Evolutionary conservation across 805 yeast species (phyloP).

Genomic region (Hemisphaericaspora nanyangensis): DNA sequence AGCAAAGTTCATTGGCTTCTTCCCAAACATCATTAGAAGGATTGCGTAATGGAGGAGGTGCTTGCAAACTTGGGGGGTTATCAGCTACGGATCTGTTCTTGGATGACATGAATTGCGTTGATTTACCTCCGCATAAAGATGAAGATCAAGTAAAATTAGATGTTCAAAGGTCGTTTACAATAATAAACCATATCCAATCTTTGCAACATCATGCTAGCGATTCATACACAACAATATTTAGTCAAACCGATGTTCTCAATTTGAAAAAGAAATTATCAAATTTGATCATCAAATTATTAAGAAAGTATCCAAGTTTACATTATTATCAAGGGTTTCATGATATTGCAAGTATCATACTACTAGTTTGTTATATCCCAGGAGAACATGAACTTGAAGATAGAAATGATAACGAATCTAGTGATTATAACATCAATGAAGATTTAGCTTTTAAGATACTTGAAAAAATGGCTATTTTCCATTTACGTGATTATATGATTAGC

Average conservation of each 20-base stretch:
- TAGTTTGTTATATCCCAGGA: conserved; percentile 38
- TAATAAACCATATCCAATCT: conserved; percentile 27
- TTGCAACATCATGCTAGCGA: conserved; percentile 15
- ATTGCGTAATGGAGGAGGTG: background rate
- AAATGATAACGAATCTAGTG: conserved; percentile 4
- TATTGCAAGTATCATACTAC: conserved; percentile 61
- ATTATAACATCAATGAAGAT: conserved; percentile 19
- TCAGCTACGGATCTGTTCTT: conserved; percentile 12
- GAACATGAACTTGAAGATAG: conserved; percentile 13
- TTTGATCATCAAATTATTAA: conserved; percentile 51
- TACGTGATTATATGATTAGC: conserved; percentile 84
- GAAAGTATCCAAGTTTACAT: conserved; percentile 56
- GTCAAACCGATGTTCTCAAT: conserved; percentile 23
- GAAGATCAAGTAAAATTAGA: conserved; percentile 80
- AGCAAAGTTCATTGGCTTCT: background rate
- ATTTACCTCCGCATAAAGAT: conserved; percentile 55
- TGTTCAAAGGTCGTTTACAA: conserved; percentile 64
- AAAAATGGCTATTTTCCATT: conserved; percentile 51
- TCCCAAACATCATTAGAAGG: background rate
- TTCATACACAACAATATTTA: conserved; percentile 32
- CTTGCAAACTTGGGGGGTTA: conserved; percentile 3
- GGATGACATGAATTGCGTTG: conserved; percentile 19
- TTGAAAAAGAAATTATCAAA: conserved; percentile 39
- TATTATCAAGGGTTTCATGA: conserved; percentile 97
- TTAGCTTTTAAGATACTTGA: conserved; percentile 46